Base-by-base conservation (phyloP, 2,329 filamentous ascomycete genomes). In the Trichophyton schoenleinii region DNA sequence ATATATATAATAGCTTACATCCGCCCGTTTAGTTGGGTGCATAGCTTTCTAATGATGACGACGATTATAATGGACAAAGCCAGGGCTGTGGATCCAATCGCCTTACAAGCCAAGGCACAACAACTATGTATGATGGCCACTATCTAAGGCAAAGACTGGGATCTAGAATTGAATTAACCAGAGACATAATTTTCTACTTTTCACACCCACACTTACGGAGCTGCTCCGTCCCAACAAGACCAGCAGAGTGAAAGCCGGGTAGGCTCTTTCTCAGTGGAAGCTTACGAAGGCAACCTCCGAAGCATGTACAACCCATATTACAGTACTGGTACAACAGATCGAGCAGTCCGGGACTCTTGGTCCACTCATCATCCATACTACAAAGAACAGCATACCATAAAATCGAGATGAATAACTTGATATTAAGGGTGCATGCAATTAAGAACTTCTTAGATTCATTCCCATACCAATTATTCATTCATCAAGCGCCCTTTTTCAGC, bases 401-500 rank as follows among this genome's bases (percentile, higher is more conserved):
- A 52, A 13, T 52, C 3, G 15, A 31, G 11, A 52, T 52, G 46
- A 52, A 52, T 22, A 22, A 25, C 4, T 20, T 52, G 46, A 28
- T 25, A 52, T 52, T 25, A 31, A 25, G 22, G 22, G 46, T 13
- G 13, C 5, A 52, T 52, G 46, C n/a, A 52, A 28, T 52, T 25
- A 52, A 28, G 15, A 15, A 52, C 28, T 15, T 28, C 22, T 52
- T 52, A 52, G 25, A 52, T 25, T 52, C 46, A 28, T 36, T 55
- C 52, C 52, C 52, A 55, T 55, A 36, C n/a, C 31, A 55, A 55
- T n/a, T 34, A 55, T 15, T 18, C 52, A 55, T 55, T 55, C 52
- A 36, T 55, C 28, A 55, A 31, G 5, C 52, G 34, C 52, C 52
- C 28, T 31, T n/a, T 38, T 55, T 28, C 31, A 55, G 28, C 52